These are phyloP conservation scores for Candida railenensis DNA, from an alignment of 805 yeast species.

Conservation along the genomic window DNA sequence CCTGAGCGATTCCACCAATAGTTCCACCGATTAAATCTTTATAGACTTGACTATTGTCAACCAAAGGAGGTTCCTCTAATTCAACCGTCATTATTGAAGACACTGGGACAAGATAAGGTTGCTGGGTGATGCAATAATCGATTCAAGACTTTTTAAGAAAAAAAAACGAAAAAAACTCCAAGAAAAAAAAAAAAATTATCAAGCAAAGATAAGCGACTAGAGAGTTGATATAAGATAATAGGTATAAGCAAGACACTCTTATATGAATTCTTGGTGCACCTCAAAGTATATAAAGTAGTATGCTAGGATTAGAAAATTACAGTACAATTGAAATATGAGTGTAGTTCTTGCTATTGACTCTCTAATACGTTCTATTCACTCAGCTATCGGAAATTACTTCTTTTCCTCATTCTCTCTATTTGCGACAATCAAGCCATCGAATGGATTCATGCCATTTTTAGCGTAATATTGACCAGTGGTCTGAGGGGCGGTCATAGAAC, in stretches of 20 bases:
- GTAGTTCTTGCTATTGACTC: background rate
- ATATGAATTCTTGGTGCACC: no score
- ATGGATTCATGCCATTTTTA: constrained; percentile 36
- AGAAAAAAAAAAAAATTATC: no score
- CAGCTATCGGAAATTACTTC: background rate
- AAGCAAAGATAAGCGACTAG: no score
- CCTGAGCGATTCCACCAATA: constrained; percentile 94
- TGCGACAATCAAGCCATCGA: constrained; percentile 37
- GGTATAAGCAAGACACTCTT: no score
- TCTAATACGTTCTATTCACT: no score
- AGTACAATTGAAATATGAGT: background rate
- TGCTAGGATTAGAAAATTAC: no score
- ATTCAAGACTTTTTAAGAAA: no score
- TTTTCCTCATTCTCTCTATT: constrained; percentile 9
- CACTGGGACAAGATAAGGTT: background rate
- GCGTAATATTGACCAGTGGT: constrained; percentile 33
- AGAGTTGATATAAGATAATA: no score
- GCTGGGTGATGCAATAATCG: no score
- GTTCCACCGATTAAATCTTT: constrained; percentile 92
- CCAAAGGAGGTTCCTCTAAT: constrained; percentile 41
- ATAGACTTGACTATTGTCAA: constrained; percentile 44
- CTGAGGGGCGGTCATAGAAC: constrained; percentile 21
- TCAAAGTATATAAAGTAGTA: no score
- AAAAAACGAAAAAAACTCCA: no score
- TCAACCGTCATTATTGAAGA: constrained; percentile 34